Conservation (phyloP, 2,329 filamentous ascomycete genomes). For the Cytospora leucostoma region DNA sequence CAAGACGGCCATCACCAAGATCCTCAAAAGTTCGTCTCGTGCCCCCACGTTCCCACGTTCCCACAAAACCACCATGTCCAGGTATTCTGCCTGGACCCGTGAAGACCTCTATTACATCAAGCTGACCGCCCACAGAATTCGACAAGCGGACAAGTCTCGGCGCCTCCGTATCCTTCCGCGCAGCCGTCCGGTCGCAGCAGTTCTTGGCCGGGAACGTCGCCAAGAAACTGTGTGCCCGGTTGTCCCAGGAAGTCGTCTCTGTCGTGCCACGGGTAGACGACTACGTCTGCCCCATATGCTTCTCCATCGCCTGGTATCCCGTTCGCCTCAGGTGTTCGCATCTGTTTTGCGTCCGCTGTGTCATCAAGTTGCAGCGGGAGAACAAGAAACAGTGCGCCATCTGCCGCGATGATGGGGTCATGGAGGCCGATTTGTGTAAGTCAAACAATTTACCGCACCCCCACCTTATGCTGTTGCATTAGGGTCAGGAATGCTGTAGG, state of each 20-base stretch:
- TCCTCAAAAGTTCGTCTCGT: slow-evolving; percentile 70
- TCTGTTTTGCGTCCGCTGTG: slow-evolving; percentile 80
- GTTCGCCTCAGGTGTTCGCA: slow-evolving; percentile 76
- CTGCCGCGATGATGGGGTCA: slow-evolving; percentile 71
- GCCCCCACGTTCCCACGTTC: neutral
- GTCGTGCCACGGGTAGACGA: slow-evolving; percentile 82
- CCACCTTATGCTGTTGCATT: too few relatives aligned
- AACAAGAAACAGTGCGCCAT: slow-evolving; percentile 71
- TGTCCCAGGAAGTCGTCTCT: slow-evolving; percentile 70
- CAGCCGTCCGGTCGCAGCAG: slow-evolving; percentile 58
- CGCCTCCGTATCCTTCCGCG: slow-evolving; percentile 63
- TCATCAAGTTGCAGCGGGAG: slow-evolving; percentile 76
- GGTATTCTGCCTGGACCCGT: slow-evolving; percentile 2
- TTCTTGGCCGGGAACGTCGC: slow-evolving; percentile 69
- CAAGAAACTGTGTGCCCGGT: slow-evolving; percentile 72
- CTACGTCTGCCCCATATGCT: slow-evolving; percentile 80
- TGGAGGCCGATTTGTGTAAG: slow-evolving; percentile 67
- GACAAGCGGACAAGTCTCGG: slow-evolving; percentile 81
- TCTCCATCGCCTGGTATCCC: slow-evolving; percentile 76
- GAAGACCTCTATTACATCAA: neutral
- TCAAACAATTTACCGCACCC: slow-evolving; percentile 2
- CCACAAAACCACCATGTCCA: too few relatives aligned
- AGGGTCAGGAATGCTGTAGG: too few relatives aligned
- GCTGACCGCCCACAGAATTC: slow-evolving; percentile 60
- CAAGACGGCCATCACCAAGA: slow-evolving; percentile 74